phyloP scores from a whole-genome alignment of 164 flowering plant genomes.

The Tinospora cordifolia region DNA sequence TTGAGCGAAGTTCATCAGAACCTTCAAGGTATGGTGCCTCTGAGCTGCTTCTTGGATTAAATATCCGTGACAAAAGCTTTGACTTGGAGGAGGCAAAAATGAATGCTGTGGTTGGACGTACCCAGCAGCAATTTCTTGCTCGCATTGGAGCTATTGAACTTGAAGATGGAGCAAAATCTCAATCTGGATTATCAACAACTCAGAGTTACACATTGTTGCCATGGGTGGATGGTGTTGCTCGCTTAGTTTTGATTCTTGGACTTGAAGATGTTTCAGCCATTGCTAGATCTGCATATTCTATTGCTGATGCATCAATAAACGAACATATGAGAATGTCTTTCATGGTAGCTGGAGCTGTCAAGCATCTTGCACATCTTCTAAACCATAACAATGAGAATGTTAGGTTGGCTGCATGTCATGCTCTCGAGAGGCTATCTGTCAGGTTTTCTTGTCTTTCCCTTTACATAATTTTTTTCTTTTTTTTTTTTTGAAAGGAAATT shows the following conservation, averaged over 20 bases:
- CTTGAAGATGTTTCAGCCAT: conserved; percentile 68
- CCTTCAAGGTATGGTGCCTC: conserved; percentile 78
- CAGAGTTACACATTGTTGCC: conserved; percentile 54
- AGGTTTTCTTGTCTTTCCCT: conserved; percentile 33
- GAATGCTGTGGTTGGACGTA: conserved; percentile 62
- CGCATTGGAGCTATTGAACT: conserved; percentile 78
- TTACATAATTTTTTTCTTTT: neutral
- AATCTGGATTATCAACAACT: conserved; percentile 20
- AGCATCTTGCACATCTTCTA: conserved; percentile 49
- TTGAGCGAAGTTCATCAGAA: conserved; percentile 39
- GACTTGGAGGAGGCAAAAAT: conserved; percentile 58
- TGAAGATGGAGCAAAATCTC: conserved; percentile 36
- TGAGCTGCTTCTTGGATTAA: conserved; percentile 69
- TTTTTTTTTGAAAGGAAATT: no score
- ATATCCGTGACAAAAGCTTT: conserved; percentile 33
- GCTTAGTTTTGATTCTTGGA: conserved; percentile 74
- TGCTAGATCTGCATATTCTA: conserved; percentile 62
- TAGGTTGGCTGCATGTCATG: conserved; percentile 41
- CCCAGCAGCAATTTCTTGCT: conserved; percentile 79
- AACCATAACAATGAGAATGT: conserved; percentile 37
- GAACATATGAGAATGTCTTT: conserved; percentile 68
- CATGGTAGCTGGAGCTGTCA: conserved; percentile 80
- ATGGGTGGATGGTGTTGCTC: conserved; percentile 81
- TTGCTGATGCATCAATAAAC: conserved; percentile 68
- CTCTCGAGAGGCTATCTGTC: conserved; percentile 68